These are phyloP conservation scores for Sporothrix inflata DNA, from an alignment of 2,329 filamentous ascomycete genomes.

Conservation along the genomic window DNA sequence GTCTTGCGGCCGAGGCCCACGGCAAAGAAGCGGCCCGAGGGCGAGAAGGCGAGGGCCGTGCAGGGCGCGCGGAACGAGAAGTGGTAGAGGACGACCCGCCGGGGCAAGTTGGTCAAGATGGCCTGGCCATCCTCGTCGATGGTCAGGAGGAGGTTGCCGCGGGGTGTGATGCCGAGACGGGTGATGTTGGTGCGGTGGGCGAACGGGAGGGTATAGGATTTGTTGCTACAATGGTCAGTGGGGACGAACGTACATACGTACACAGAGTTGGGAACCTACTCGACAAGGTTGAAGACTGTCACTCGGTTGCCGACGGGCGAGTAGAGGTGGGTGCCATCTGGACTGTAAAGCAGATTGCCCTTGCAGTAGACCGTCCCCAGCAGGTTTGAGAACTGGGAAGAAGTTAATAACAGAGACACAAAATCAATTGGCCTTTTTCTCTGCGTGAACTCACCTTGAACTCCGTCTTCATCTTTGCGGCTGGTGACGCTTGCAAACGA, in stretches of 20 bases:
- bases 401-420: not conserved
- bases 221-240: constrained; percentile 62
- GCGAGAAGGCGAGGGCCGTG: constrained; percentile 85
- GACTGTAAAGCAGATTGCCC: constrained; percentile 95
- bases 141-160: constrained; percentile 88
- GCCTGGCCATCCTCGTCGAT: constrained; percentile 93
- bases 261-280: constrained; percentile 59
- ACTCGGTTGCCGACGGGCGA: constrained; percentile 97
- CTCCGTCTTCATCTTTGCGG: constrained; percentile 89
- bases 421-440: not conserved
- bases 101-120: constrained; percentile 86
- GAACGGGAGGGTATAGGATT: constrained; percentile 84
- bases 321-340: constrained; percentile 92
- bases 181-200: constrained; percentile 93
- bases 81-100: constrained; percentile 85
- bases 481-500: not conserved
- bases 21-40: constrained; percentile 87
- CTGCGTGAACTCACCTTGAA: constrained; percentile 71
- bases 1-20: constrained; percentile 84
- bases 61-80: constrained; percentile 91
- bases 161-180: constrained; percentile 83
- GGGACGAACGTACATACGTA: not conserved
- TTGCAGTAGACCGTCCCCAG: constrained; percentile 97
- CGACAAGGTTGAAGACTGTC: constrained; percentile 92
- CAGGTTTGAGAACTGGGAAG: constrained; percentile 86